Evolutionary conservation across 768 basidiomycete genomes (phyloP), one percentile per base, ranked within the genome.

Genomic region (Tremella yokohamensis): DNA sequence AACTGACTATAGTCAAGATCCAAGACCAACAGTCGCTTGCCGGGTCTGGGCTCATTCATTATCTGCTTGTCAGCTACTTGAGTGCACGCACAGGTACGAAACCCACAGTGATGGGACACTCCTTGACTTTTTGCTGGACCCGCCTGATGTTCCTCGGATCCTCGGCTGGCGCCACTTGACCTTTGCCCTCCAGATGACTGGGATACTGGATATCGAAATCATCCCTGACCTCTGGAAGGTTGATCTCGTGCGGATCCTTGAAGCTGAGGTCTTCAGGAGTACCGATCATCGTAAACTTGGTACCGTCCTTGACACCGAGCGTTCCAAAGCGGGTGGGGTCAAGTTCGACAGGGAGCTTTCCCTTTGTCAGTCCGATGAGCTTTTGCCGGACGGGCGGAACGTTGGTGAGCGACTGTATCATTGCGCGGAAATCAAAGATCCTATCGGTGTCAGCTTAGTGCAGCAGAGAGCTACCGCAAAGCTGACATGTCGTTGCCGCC

Each of bases 351-450:
- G 89, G 88, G 8, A 90, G 76, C 73, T 88, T 91, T 24, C 88
- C 88, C 68, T 88, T 90, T 26, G 87, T 85, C 22, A 94, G 77
- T 0, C 90, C 90, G 26, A 92, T 80, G 55, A 93, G 85, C 79
- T 94, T 93, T 79, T 92, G 89, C 7, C 89, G 81, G 67, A 88
- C 88, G 24, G 84, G 83, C 11, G 90, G 89, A 2, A 94, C 90
- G 54, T 80, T 82, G 3, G 90, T 94, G 52, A 90, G 70, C 34
- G 77, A 80, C 57, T 85, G 81, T 39, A 94, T 79, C 1, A 81
- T 74, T 15, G 80, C 79, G 76, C 90, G 89, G 64, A 93, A 79
- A 69, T 93, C 90, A 66, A 84, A 88, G 11, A 92, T 83, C 76
- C 89, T 92, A 18, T 3, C 11, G 15, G 69, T 1, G 34, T 42